These are phyloP conservation scores for Coemansia furcata DNA, from an alignment of 192 early-diverging fungal genomes.

Conservation along the genomic window DNA sequence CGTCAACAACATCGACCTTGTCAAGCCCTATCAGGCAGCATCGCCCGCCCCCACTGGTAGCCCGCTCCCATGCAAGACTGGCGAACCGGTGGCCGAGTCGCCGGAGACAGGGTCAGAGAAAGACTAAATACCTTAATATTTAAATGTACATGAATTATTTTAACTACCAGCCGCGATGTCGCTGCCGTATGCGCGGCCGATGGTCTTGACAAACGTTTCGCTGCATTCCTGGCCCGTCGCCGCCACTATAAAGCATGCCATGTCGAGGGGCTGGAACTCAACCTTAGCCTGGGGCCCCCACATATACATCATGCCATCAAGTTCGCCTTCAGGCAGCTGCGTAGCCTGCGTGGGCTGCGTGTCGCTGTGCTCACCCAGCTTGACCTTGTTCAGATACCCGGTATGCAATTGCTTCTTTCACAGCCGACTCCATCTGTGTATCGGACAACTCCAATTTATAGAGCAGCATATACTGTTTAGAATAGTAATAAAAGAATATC, in stretches of 20 bases:
- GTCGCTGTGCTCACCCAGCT: neutral
- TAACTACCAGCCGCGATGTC: conserved; percentile 4
- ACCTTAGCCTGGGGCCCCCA: conserved; percentile 47
- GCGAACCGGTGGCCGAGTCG: neutral
- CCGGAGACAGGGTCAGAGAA: neutral
- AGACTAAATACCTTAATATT: neutral
- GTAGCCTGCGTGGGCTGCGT: conserved; percentile 20
- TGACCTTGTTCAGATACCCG: conserved; percentile 37
- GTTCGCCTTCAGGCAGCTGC: conserved; percentile 16
- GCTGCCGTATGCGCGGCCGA: conserved; percentile 43
- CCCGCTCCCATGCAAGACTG: neutral
- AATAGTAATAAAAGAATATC: too few relatives aligned
- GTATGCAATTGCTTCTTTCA: conserved; percentile 26
- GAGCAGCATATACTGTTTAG: neutral
- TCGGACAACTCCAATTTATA: neutral
- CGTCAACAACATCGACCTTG: conserved; percentile 75
- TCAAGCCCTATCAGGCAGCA: conserved; percentile 48
- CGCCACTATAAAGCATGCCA: conserved; percentile 44
- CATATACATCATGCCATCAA: conserved; percentile 22
- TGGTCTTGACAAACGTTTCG: conserved; percentile 32
- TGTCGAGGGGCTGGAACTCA: conserved; percentile 42
- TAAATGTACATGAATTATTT: neutral
- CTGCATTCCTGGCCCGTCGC: conserved; percentile 41
- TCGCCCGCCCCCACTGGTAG: neutral
- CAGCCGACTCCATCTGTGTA: conserved; percentile 36